These are phyloP conservation scores for Nitzschia sp. DNA, from an alignment of 108 stramenopile species.

Conservation along the genomic window DNA sequence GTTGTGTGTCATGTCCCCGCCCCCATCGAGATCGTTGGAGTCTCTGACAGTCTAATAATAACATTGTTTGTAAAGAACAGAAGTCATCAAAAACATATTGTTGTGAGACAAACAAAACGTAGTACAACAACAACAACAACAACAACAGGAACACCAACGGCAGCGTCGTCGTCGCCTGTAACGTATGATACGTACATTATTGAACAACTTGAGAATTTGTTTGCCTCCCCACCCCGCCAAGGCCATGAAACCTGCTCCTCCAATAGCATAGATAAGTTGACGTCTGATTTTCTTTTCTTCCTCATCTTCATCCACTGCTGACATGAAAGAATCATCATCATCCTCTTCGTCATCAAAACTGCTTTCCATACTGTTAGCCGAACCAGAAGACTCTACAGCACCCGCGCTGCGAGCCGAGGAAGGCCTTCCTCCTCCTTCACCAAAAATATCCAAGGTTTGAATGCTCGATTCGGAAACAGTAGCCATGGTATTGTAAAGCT, in stretches of 20 bases:
- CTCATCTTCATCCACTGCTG: background rate
- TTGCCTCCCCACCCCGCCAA: background rate
- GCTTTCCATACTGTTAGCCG: background rate
- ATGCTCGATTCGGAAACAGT: background rate
- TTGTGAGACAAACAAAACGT: too few species aligned
- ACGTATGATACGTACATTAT: too few species aligned
- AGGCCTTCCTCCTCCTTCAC: background rate
- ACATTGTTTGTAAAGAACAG: too few species aligned
- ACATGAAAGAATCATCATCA: conserved; percentile 6
- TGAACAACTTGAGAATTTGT: background rate
- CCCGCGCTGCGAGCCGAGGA: too few species aligned
- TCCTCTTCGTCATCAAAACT: conserved; percentile 2
- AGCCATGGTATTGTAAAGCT: background rate
- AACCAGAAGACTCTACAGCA: background rate
- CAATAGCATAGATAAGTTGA: background rate
- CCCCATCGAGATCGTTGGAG: too few species aligned
- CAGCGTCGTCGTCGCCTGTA: too few species aligned
- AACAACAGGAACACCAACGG: too few species aligned
- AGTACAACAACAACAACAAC: too few species aligned
- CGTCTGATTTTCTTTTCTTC: background rate
- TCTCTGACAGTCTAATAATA: too few species aligned
- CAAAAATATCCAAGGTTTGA: background rate
- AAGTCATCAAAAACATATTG: too few species aligned
- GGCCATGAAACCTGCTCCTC: background rate
- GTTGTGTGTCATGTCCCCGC: too few species aligned